Base-by-base conservation (phyloP, 768 basidiomycete genomes). In the Suillus alpinus region DNA sequence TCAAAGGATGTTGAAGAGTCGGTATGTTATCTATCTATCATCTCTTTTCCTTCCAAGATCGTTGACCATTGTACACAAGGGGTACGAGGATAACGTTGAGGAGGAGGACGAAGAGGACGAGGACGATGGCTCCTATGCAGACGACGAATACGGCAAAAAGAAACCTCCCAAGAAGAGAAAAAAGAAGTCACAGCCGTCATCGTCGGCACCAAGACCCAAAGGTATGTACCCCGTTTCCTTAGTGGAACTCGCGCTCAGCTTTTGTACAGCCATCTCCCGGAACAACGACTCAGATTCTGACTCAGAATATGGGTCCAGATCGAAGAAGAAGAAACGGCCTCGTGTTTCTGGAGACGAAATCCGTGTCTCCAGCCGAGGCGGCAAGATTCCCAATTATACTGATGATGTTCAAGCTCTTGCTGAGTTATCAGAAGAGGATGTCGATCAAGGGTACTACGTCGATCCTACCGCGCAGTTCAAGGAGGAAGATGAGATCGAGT, bases 401-500 rank as follows among this genome's bases (percentile, higher is more conserved):
- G 91, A 94, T 69, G 83, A 82, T 40, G 78, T 87, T 61, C 89
- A 88, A 57, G 89, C 91, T 69, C 89, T 90, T 64, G 92, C 91
- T 66, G 82, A 84, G 70, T 82, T 83, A 55, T 85, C 86, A 26
- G 74, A 75, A 50, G 88, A 89, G 46, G 86, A 86, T 31, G 77
- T 75, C 34, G 80, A 79, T 29, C 78, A 81, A 49, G 80, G 76
- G 13, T 86, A 85, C 69, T 85, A 82, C 62, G 78, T 77, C 46
- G 86, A 85, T 63, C 82, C 82, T 56, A 78, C 77, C 50, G 69
- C 73, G 6, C 80, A 81, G 59, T 80, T 81, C 64, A 73, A 78
- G 59, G 83, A 86, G 69, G 89, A 92, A 60, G 91, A 95, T 64
- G 94, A 94, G 73, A 96, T 99, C 50, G 97, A 99, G 75, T 86